Base-by-base conservation (phyloP, 768 basidiomycete species). In the Russula compacta region DNA sequence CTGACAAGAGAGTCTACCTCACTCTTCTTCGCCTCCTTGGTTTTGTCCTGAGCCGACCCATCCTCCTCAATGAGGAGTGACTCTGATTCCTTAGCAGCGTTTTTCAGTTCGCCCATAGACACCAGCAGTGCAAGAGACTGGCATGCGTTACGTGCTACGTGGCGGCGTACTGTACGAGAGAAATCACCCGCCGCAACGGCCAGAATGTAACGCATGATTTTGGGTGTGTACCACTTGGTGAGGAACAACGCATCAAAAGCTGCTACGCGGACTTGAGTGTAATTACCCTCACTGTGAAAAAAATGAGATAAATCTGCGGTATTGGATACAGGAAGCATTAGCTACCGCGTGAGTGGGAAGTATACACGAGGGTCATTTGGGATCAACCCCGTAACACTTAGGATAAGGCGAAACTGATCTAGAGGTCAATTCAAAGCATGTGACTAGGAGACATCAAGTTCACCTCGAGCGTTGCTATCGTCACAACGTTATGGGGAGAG, bases 201-300 rank as follows among this genome's bases (percentile, higher is more conserved):
- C 52, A 95, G 79, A 64, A 98, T 78, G 69, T 98, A 98, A 14
- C 84, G 83, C 83, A 91, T 89, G 67, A 95, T 84, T 68, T 83
- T 81, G 39, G 85, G 85, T 2, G 86, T 79, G 71, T 92, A 86
- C 92, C 93, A 88, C 74, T 92, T 86, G 59, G 87, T 87, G 71
- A 93, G 75, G 78, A 95, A 86, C 10, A 98, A 79, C 38, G 92
- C 90, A 72, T 99, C 97, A 67, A 99, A 97, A 4, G 97, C 95
- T 4, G 90, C 86, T 48, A 92, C 81, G 49, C 97, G 87, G 48
- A 99, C 90, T 69, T 91, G 87, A 2, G 86, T 87, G 67, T 88
- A 93, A 70, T 98, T 97, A 43, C 95, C 97, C 74, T 97, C 93
- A 29, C 95, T 95, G 66, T 32, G 61, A 57, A 55, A 15, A 57